Evolutionary conservation across 371 early-diverging fungal genomes (phyloP).

Genomic region (Mortierella sp.): DNA sequence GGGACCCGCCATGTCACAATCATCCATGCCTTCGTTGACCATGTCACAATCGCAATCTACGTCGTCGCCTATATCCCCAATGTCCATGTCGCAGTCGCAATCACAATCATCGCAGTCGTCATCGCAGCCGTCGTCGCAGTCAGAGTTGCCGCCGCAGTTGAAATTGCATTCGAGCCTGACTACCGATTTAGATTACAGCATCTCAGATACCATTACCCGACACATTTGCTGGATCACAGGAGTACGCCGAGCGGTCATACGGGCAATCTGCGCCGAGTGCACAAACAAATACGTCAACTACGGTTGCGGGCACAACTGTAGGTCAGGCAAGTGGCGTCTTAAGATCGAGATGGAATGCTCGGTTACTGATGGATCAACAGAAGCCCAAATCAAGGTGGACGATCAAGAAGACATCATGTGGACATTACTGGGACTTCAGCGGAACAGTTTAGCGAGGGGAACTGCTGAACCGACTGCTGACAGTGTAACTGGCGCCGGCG

Average conservation of each 20-base stretch:
- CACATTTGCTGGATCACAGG: slow-evolving; percentile 27
- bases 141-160: too few relatives aligned
- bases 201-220: neutral
- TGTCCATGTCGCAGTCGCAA: too few relatives aligned
- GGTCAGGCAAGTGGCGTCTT: slow-evolving; percentile 27
- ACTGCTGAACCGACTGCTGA: neutral
- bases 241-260: slow-evolving; percentile 8
- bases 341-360: slow-evolving; percentile 26
- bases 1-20: too few relatives aligned
- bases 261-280: slow-evolving; percentile 35
- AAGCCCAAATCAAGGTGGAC: slow-evolving; percentile 5
- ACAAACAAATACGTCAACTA: slow-evolving; percentile 25
- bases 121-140: too few relatives aligned
- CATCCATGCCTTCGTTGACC: too few relatives aligned
- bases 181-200: neutral
- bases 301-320: slow-evolving; percentile 22
- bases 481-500: neutral
- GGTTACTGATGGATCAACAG: slow-evolving; percentile 28
- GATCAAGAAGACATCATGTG: slow-evolving; percentile 39
- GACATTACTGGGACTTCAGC: slow-evolving; percentile 24
- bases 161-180: too few relatives aligned
- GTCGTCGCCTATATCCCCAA: too few relatives aligned
- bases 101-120: too few relatives aligned
- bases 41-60: too few relatives aligned
- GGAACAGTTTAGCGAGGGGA: neutral